These are phyloP conservation scores for Trichophyton mentagrophytes DNA, from an alignment of 2,329 filamentous ascomycete genomes.

Conservation along the genomic window DNA sequence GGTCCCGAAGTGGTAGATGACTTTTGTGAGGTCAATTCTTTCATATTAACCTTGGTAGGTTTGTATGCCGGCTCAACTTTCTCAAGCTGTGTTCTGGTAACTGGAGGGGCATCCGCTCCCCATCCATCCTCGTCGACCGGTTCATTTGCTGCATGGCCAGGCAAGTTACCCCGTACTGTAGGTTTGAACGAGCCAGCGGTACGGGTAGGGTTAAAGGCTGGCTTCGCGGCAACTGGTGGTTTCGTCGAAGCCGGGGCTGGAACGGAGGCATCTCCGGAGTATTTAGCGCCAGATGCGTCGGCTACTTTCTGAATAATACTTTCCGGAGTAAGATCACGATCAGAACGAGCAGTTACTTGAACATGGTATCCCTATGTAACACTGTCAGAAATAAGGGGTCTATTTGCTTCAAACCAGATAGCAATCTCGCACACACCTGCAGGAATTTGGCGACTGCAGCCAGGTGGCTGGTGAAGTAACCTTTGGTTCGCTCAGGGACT, in stretches of 20 bases:
- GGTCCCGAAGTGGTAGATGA: constrained; percentile 35
- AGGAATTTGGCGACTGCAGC: constrained; percentile 81
- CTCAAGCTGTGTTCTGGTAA: constrained; percentile 74
- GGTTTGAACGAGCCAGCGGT: constrained; percentile 53
- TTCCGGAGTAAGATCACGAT: constrained; percentile 76
- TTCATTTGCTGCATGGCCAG: constrained; percentile 36
- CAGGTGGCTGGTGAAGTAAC: constrained; percentile 93
- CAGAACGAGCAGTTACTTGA: constrained; percentile 88
- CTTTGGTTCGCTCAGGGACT: constrained; percentile 95
- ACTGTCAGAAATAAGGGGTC: constrained; percentile 7
- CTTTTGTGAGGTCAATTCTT: constrained; percentile 64
- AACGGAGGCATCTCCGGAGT: constrained; percentile 56
- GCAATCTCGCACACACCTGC: constrained; percentile 43
- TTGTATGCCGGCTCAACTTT: constrained; percentile 89
- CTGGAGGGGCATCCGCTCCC: constrained; percentile 84
- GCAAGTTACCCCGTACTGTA: constrained; percentile 45
- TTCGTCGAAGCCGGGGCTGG: constrained; percentile 42
- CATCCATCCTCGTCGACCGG: constrained; percentile 73
- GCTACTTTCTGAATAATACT: constrained; percentile 84
- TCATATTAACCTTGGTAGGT: constrained; percentile 89
- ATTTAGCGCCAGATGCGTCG: constrained; percentile 90
- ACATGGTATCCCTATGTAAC: constrained; percentile 72
- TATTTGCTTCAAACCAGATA: constrained; percentile 1
- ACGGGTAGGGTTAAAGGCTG: constrained; percentile 71
- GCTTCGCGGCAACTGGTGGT: constrained; percentile 67